Percentiles rank a stretch among this genome's conserved stretches.
Conservation (phyloP, 139 green algal genomes). For the Haematococcus lacustris region DNA sequence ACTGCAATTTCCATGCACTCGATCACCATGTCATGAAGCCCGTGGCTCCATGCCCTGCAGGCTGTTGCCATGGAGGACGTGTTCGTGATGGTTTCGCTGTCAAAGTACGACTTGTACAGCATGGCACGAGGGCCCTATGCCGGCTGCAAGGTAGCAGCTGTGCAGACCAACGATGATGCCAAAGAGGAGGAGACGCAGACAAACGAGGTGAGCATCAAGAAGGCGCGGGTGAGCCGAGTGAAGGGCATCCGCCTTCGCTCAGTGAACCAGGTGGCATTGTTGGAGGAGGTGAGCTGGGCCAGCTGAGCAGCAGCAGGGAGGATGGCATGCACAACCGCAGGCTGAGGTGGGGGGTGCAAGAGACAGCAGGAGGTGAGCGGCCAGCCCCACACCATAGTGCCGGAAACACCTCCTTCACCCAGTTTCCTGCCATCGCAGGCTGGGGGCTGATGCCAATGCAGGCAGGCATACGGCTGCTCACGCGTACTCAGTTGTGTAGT, state of each 20-base stretch:
- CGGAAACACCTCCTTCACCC: too few relatives aligned
- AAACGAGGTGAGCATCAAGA: conserved; percentile 26
- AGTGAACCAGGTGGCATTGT: not conserved
- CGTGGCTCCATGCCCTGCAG: not conserved
- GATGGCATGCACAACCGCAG: too few relatives aligned
- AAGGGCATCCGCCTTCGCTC: not conserved
- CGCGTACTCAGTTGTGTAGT: too few relatives aligned
- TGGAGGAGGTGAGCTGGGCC: conserved; percentile 1
- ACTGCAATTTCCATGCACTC: not conserved
- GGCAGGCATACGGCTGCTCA: too few relatives aligned
- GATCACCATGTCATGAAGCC: not conserved
- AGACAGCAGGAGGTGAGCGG: too few relatives aligned
- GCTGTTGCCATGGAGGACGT: conserved; percentile 29
- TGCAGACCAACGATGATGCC: conserved; percentile 42
- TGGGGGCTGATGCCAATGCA: too few relatives aligned
- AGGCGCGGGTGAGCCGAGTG: not conserved
- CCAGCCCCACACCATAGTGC: too few relatives aligned
- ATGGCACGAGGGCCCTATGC: conserved; percentile 30
- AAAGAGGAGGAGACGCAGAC: conserved; percentile 48
- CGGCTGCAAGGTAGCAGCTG: conserved; percentile 3
- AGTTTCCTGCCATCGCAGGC: too few relatives aligned
- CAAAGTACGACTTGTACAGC: conserved; percentile 23
- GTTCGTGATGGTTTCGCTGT: conserved; percentile 9
- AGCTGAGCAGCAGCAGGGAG: too few relatives aligned
- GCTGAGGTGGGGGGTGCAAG: too few relatives aligned